Conservation (phyloP, 768 basidiomycete genomes). For the Tricholoma hemisulphureum region DNA sequence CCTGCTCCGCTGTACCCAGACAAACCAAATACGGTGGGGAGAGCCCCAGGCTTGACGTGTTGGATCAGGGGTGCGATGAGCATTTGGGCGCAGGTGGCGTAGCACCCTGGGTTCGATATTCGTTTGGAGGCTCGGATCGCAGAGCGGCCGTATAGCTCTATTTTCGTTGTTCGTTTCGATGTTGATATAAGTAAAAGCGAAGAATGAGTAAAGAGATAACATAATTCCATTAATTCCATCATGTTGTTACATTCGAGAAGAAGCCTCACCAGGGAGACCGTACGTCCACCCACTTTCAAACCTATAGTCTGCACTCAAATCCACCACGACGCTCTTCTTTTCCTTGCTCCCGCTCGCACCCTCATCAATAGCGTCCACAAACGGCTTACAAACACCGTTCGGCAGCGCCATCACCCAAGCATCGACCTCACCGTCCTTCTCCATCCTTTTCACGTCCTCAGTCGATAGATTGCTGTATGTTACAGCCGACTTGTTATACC, state of each 20-base stretch:
- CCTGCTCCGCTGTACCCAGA: slow-evolving; percentile 97
- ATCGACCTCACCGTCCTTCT: slow-evolving; percentile 86
- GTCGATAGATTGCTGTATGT: slow-evolving; percentile 78
- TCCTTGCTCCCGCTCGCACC: slow-evolving; percentile 57
- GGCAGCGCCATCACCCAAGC: slow-evolving; percentile 99
- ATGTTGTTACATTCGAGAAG: slow-evolving; percentile 33
- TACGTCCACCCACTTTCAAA: slow-evolving; percentile 97
- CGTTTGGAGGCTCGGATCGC: slow-evolving; percentile 69
- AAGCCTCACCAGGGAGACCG: slow-evolving; percentile 93
- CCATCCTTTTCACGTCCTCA: slow-evolving; percentile 83
- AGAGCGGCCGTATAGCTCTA: slow-evolving; percentile 86
- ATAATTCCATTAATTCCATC: slow-evolving; percentile 20
- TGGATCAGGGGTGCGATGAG: slow-evolving; percentile 86
- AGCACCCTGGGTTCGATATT: slow-evolving; percentile 98
- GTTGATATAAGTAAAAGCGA: slow-evolving; percentile 24
- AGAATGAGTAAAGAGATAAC: slow-evolving; percentile 29
- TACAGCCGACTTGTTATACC: slow-evolving; percentile 75
- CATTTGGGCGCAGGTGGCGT: slow-evolving; percentile 90
- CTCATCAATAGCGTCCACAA: slow-evolving; percentile 90
- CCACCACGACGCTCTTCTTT: slow-evolving; percentile 77
- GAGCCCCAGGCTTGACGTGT: slow-evolving; percentile 56
- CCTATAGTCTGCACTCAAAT: slow-evolving; percentile 91
- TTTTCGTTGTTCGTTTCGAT: slow-evolving; percentile 4
- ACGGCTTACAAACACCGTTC: slow-evolving; percentile 96
- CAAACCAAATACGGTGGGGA: slow-evolving; percentile 87